Evolutionary conservation across 805 yeast species (phyloP), one percentile per base, ranked within the genome.

Genomic region (Zygosaccharomyces bisporus): DNA sequence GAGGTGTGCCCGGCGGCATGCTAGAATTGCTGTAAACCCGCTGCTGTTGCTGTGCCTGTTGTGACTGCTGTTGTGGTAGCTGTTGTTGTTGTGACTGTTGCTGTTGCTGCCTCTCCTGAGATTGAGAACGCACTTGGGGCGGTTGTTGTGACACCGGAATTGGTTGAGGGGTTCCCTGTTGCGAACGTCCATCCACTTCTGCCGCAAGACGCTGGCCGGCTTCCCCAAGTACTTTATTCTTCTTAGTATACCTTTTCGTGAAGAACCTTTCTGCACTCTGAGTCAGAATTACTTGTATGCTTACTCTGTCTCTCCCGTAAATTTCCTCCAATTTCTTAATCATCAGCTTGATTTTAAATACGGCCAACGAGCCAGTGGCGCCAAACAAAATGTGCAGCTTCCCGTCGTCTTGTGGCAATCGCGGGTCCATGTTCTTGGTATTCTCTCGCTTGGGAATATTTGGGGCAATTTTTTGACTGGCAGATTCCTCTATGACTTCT

Each of bases 281-380:
- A 4, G 98, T 91, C 34, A 89, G 77, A 31, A 91, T 84, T 39
- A 93, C 72, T 64, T 91, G 98, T 52, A 91, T 86, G 2, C 90
- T 79, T 5, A 88, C 79, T 50, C 78, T 80, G 45, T 82, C 79
- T 41, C 63, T 76, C 4, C 95, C 93, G 58, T 83, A 90, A 20
- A 84, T 79, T 56, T 84, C 87, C 58, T 84, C 87, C 38, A 89
- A 70, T 66, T 87, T 88, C 60, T 83, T 83, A 46, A 89, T 82
- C 43, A 90, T 85, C 51, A 77, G 56, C 21, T 89, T 87, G 38
- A 89, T 80, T 63, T 89, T 87, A 48, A 82, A 77, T 3, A 91
- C 82, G 17, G 95, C 91, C 20, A 87, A 81, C 3, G 93, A 82
- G 2, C 97, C 97, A 23, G 95, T 87, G 27, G 89, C 89, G 9